Percentiles rank a stretch among this genome's conserved stretches.
These are phyloP conservation scores for Stachybotrys echinatus DNA, from an alignment of 2,329 filamentous ascomycete species.

Conservation along the genomic window DNA sequence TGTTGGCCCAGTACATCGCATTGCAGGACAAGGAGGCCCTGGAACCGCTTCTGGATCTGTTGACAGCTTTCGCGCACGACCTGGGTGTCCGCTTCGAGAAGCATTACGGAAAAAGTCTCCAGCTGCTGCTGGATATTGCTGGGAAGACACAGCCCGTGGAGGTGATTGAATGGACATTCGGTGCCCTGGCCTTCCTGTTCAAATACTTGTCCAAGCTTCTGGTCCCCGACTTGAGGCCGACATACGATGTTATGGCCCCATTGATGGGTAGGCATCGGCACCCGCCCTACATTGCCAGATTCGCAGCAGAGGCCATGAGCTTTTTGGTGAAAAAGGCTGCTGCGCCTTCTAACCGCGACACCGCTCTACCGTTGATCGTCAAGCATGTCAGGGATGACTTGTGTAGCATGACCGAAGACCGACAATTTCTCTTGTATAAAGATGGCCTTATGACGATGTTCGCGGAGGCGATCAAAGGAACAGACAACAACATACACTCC, in stretches of 20 bases:
- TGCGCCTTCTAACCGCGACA: slow-evolving; percentile 68
- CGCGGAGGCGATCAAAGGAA: slow-evolving; percentile 70
- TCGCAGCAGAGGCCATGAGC: slow-evolving; percentile 90
- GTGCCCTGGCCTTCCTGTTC: slow-evolving; percentile 89
- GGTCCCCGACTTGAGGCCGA: slow-evolving; percentile 77
- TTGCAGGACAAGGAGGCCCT: slow-evolving; percentile 73
- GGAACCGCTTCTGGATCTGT: slow-evolving; percentile 80
- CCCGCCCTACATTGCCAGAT: slow-evolving; percentile 82
- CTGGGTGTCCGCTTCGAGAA: slow-evolving; percentile 82
- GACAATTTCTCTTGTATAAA: slow-evolving; percentile 65
- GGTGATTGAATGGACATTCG: slow-evolving; percentile 98
- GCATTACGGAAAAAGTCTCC: slow-evolving; percentile 73
- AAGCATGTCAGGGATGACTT: slow-evolving; percentile 68
- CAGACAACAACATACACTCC: slow-evolving; percentile 55
- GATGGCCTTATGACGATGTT: slow-evolving; percentile 91
- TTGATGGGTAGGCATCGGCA: slow-evolving; percentile 78
- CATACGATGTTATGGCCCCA: slow-evolving; percentile 77
- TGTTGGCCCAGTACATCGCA: slow-evolving; percentile 71
- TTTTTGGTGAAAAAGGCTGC: slow-evolving; percentile 90
- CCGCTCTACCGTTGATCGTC: slow-evolving; percentile 65
- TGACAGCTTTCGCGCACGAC: slow-evolving; percentile 93
- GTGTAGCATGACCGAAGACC: slow-evolving; percentile 42
- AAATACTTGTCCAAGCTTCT: slow-evolving; percentile 90
- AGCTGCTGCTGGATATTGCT: slow-evolving; percentile 71
- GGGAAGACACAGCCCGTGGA: slow-evolving; percentile 72